Evolutionary conservation across 2,329 filamentous ascomycete genomes (phyloP).

Genomic region (Cladophialophora yegresii): DNA sequence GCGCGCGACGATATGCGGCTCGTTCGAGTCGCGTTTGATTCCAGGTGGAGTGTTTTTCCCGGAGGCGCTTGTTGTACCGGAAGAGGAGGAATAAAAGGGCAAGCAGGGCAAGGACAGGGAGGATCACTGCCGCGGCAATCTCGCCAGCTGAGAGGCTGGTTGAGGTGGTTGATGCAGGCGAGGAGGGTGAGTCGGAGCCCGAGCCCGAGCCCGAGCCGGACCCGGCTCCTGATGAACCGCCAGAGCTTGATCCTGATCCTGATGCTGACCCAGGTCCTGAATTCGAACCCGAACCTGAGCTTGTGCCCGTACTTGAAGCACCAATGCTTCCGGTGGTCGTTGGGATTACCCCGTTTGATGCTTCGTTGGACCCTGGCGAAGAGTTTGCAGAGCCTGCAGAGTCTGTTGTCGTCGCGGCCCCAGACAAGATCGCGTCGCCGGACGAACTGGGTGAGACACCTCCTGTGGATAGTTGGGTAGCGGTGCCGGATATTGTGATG

Average conservation of each 20-base stretch:
- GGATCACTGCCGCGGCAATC: conserved; percentile 25
- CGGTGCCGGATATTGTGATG: conserved; percentile 11
- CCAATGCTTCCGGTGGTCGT: conserved; percentile 18
- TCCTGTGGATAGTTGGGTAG: conserved; percentile 7
- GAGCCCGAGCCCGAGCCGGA: conserved; percentile 18
- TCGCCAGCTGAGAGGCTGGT: conserved; percentile 27
- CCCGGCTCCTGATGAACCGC: conserved; percentile 3
- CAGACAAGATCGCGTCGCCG: not conserved
- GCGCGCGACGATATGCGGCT: conserved; percentile 27
- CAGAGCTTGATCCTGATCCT: conserved; percentile 8
- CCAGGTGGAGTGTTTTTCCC: conserved; percentile 22
- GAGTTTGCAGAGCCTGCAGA: not conserved
- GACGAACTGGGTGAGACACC: conserved; percentile 3
- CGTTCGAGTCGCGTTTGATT: conserved; percentile 23
- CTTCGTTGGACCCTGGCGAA: conserved; percentile 4
- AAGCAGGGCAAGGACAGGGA: conserved; percentile 26
- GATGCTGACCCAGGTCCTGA: no score
- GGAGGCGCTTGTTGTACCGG: conserved; percentile 26
- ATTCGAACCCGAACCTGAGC: conserved; percentile 9
- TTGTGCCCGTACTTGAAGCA: conserved; percentile 12
- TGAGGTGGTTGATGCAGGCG: conserved; percentile 5
- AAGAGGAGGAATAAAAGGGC: conserved; percentile 25
- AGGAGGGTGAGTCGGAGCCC: conserved; percentile 7
- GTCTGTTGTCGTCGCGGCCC: not conserved
- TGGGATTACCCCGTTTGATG: conserved; percentile 9